These are phyloP conservation scores for Bifiguratus adelaidae DNA, from an alignment of 192 early-diverging fungal species.

Conservation along the genomic window DNA sequence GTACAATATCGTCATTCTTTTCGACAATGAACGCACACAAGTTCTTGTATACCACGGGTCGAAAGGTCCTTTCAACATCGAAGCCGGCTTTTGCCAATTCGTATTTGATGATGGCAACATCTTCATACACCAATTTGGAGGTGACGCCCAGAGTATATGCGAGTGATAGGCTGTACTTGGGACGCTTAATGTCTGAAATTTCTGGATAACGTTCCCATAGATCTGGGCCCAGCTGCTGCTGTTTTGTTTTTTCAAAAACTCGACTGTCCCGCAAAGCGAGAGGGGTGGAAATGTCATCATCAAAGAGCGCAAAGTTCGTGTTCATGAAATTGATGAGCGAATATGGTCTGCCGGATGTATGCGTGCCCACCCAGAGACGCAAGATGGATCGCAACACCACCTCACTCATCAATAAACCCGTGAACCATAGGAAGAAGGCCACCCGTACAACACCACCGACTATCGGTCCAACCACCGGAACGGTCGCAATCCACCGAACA, in stretches of 20 bases:
- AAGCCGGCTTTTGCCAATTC: slow-evolving; percentile 35
- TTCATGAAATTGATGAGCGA: slow-evolving; percentile 22
- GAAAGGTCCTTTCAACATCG: slow-evolving; percentile 33
- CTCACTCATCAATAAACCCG: slow-evolving; percentile 9
- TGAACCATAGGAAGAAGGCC: slow-evolving; percentile 15
- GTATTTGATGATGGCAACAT: slow-evolving; percentile 34
- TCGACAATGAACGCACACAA: slow-evolving; percentile 37
- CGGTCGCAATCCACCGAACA: slow-evolving; percentile 6
- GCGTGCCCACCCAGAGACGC: slow-evolving; percentile 10
- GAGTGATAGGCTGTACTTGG: slow-evolving; percentile 29
- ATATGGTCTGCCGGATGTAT: slow-evolving; percentile 6
- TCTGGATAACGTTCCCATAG: neutral
- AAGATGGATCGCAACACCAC: slow-evolving; percentile 9
- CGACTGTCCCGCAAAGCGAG: slow-evolving; percentile 7
- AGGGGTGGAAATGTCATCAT: slow-evolving; percentile 1
- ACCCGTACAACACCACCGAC: slow-evolving; percentile 7
- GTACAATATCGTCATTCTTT: slow-evolving; percentile 37
- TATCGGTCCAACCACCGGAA: slow-evolving; percentile 6
- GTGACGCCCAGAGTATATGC: slow-evolving; percentile 38
- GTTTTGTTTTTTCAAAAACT: slow-evolving; percentile 8
- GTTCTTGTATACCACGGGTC: slow-evolving; percentile 41
- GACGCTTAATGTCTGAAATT: slow-evolving; percentile 8
- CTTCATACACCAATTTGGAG: slow-evolving; percentile 36
- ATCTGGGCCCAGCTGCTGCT: neutral
- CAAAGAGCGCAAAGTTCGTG: slow-evolving; percentile 9